Evolutionary conservation across 306 rosid genomes (phyloP), one percentile per base, ranked within the genome.

Genomic region (Ormosia emarginata): DNA sequence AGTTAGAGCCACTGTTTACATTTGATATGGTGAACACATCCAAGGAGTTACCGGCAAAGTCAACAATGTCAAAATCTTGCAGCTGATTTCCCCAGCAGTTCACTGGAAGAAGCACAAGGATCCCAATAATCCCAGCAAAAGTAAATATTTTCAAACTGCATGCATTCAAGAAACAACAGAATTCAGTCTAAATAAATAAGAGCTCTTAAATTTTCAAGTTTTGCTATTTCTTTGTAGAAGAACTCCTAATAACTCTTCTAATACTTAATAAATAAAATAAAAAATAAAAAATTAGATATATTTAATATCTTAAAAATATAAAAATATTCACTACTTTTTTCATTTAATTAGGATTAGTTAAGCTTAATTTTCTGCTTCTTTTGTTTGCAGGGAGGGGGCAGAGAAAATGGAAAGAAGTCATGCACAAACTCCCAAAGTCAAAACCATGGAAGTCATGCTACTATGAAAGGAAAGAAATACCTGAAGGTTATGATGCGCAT

Each of bases 91-190:
- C 99, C 24, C 90, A 79, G 87, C 96, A 92, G 80, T 93, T 95
- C 80, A 95, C 85, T 37, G 98, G 99, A 80, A 95, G 98, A 77
- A 95, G 81, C 68, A 92, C 91, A 73, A 93, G 84, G 84, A 95
- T 72, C 70, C 99, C 98, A 53, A 95, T 73, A 78, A 90, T 59
- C 87, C 94, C 98, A 71, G 98, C 96, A 67, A 95, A 92, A 78
- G 90, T 44, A 67, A 95, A 94, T 72, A 88, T 77, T 85, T 89
- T 92, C 85, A 95, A 75, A 66, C 98, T 47, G 53, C 53, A 47
- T 92, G 91, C 97, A 88, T 33, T 67, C 34, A 75, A 53, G 24
- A 83, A 66, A 66, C 18, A 64, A 33, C 13, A 49, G 61, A 67
- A 39, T 5, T 84, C 75, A 57, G 70, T 84, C 37, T 37, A 68